Percentiles rank a stretch among this genome's conserved stretches.
Evolutionary conservation across 768 basidiomycete species (phyloP).

Genomic region (Mycena albidolilacea): DNA sequence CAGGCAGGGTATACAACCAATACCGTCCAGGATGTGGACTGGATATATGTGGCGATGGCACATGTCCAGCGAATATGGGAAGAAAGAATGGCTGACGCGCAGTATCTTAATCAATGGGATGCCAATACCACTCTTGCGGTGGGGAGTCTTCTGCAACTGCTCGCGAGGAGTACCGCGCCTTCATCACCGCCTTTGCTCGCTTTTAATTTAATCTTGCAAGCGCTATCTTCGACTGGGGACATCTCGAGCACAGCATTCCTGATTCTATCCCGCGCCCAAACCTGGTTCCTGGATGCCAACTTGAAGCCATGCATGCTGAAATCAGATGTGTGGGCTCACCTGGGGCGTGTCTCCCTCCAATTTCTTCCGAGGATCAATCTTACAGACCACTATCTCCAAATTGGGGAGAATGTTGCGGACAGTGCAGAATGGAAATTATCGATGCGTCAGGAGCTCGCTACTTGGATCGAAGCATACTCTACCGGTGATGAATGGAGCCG

Average conservation of each 20-base stretch:
- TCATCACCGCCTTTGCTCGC: not conserved
- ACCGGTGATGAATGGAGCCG: too few relatives aligned
- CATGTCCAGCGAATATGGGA: slow-evolving; percentile 11
- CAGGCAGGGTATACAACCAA: too few relatives aligned
- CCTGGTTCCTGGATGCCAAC: not conserved
- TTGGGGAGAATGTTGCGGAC: too few relatives aligned
- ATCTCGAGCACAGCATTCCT: slow-evolving; percentile 3
- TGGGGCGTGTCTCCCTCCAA: not conserved
- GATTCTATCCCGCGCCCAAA: not conserved
- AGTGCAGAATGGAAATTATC: too few relatives aligned
- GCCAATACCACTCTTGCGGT: not conserved
- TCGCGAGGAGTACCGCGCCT: not conserved
- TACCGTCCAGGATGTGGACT: not conserved
- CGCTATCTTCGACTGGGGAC: not conserved
- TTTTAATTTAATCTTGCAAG: not conserved
- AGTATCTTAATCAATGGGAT: not conserved
- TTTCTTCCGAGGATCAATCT: too few relatives aligned
- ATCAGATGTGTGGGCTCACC: not conserved
- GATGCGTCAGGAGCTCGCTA: too few relatives aligned
- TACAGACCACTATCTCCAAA: too few relatives aligned
- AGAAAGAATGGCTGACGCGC: not conserved
- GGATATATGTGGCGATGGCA: slow-evolving; percentile 7
- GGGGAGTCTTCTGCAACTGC: not conserved
- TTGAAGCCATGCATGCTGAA: not conserved
- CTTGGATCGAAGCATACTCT: too few relatives aligned